phyloP scores from a whole-genome alignment of 2,329 filamentous ascomycete species.

The Juglanconis oblonga region DNA sequence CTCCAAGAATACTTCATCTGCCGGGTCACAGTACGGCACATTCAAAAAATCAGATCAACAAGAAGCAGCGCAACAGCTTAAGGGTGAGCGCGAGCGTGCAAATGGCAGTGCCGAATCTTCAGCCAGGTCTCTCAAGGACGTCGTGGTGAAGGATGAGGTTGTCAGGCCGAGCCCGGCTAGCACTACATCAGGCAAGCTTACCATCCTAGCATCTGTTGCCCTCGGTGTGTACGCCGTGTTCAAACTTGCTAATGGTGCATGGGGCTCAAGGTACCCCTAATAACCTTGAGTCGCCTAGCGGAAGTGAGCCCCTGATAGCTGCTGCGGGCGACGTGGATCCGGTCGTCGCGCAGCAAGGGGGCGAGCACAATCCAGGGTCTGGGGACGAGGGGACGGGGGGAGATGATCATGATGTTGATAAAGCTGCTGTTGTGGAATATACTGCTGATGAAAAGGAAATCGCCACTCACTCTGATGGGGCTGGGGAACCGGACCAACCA shows the following conservation, averaged over 20 bases:
- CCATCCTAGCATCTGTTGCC: slow-evolving; percentile 19
- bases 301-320: slow-evolving; percentile 12
- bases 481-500: neutral
- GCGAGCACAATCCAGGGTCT: slow-evolving; percentile 11
- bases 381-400: slow-evolving; percentile 8
- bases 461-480: neutral
- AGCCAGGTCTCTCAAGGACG: slow-evolving; percentile 18
- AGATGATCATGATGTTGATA: slow-evolving; percentile 15
- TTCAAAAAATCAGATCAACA: slow-evolving; percentile 17
- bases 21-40: slow-evolving; percentile 20
- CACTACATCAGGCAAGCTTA: slow-evolving; percentile 20
- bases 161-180: slow-evolving; percentile 11
- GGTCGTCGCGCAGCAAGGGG: slow-evolving; percentile 14
- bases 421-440: slow-evolving; percentile 12
- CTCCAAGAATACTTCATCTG: slow-evolving; percentile 13
- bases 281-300: neutral
- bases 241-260: slow-evolving; percentile 20
- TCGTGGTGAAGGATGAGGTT: slow-evolving; percentile 19
- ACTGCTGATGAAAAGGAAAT: slow-evolving; percentile 16
- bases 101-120: slow-evolving; percentile 17
- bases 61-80: slow-evolving; percentile 7
- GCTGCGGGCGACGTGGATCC: slow-evolving; percentile 15
- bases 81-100: slow-evolving; percentile 16
- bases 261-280: slow-evolving; percentile 20
- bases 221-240: slow-evolving; percentile 19